Base-by-base conservation (phyloP, 1,139 yeast species). In the Yamadazyma diddensiae region DNA sequence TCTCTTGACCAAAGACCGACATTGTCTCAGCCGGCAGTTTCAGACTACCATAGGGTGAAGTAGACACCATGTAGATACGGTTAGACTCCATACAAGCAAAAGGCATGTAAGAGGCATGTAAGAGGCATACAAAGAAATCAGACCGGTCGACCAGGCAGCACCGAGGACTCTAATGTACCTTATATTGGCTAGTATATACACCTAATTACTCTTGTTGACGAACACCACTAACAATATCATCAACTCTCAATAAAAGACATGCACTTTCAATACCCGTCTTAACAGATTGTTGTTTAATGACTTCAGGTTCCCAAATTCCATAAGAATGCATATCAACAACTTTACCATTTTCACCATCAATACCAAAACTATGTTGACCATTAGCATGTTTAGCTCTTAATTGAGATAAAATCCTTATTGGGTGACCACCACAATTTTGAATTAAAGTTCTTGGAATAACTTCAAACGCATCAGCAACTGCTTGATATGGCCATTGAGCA, bases 251-350 rank as follows among this genome's bases (percentile, higher is more conserved):
- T 52, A 92, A 71, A 65, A 92, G 72, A 59, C 97, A 85, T 6
- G 98, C 97, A 70, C 95, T 83, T 64, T 92, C 99, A 46, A 94
- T 85, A 26, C 95, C 96, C 13, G 98, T 94, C 70, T 92, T 92
- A 48, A 92, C 83, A 42, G 95, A 83, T 67, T 92, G 99, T 54
- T 86, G 94, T 65, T 92, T 92, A 60, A 92, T 88, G 30, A 87
- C 97, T 65, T 92, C 97, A 12, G 99, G 98, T 65, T 92, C 99
- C 98, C 98, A 92, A 45, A 92, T 84, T 26, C 98, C 98, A 59
- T 88, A 92, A 16, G 78, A 82, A 46, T 83, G 78, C 99, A 92
- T 92, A 57, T 92, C 97, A 25, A 86, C 97, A 38, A 92, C 77
- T 63, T 85, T 87, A 47, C 98, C 98, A 36, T 74, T 70, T 45